phyloP scores from a whole-genome alignment of 202 grass and related monocot species.

The Eragrostis tef region DNA sequence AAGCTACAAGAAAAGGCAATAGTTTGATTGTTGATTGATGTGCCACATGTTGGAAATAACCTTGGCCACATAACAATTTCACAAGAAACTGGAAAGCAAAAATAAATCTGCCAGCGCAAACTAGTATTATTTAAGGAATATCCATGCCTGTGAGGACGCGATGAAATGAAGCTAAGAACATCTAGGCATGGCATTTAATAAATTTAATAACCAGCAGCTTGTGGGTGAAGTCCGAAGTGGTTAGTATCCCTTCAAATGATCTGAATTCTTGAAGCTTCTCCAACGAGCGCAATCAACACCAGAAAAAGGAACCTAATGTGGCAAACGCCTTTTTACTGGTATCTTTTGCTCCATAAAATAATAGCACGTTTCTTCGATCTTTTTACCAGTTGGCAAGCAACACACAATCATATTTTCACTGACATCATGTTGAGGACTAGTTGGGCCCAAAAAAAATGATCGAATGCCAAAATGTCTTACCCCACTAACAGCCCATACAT shows the following conservation, averaged over 20 bases:
- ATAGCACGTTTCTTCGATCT: not conserved
- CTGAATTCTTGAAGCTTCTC: not conserved
- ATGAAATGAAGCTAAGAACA: not conserved
- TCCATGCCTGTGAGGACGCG: not conserved
- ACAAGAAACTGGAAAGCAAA: not conserved
- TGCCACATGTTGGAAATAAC: not conserved
- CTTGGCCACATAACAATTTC: not conserved
- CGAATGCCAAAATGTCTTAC: not conserved
- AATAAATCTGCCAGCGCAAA: not conserved
- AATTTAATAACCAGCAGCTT: not conserved
- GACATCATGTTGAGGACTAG: not conserved
- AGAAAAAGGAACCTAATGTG: not conserved
- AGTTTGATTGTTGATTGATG: not conserved
- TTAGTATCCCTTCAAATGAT: constrained; percentile 4
- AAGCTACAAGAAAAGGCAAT: not conserved
- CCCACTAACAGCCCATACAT: not conserved
- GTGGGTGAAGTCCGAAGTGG: not conserved
- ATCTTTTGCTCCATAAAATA: not conserved
- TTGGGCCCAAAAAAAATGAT: not conserved
- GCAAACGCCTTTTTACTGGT: not conserved
- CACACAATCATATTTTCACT: not conserved
- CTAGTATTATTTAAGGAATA: not conserved
- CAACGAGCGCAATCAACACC: no score
- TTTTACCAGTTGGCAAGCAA: not conserved
- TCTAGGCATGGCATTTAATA: not conserved